A percentile compares a stretch with the other conserved stretches of the same genome.
Conservation (phyloP, 148 eudicot genomes). For the Chenopodium formosanum region DNA sequence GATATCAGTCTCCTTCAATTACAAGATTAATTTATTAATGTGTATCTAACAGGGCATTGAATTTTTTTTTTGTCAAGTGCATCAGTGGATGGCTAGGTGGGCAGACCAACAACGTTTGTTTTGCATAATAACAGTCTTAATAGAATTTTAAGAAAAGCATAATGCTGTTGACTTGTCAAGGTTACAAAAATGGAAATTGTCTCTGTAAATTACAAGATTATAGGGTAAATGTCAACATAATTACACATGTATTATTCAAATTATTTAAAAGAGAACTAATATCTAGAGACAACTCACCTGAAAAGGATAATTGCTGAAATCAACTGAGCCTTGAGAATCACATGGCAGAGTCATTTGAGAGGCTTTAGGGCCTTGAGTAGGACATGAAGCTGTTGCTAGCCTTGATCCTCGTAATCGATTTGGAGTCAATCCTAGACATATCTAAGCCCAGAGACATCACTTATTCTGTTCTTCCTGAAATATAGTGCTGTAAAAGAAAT, state of each 20-base stretch:
- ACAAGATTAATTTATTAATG: too few species aligned
- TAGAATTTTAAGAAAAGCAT: background rate
- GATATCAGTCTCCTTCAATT: background rate
- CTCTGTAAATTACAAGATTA: background rate
- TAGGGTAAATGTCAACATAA: background rate
- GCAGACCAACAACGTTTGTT: background rate
- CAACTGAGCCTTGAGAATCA: slow-evolving; percentile 85
- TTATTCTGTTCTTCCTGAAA: background rate
- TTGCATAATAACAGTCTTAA: background rate
- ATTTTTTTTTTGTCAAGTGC: background rate
- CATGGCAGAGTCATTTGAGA: slow-evolving; percentile 93
- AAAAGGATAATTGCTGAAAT: slow-evolving; percentile 85
- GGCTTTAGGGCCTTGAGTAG: slow-evolving; percentile 62
- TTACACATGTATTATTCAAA: background rate
- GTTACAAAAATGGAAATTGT: background rate
- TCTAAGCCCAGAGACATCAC: slow-evolving; percentile 40
- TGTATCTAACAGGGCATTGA: background rate
- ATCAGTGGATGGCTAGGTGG: background rate
- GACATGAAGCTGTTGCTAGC: slow-evolving; percentile 41
- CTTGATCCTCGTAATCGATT: slow-evolving; percentile 67
- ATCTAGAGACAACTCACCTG: slow-evolving; percentile 46
- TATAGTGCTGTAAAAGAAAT: background rate
- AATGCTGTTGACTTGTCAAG: too few species aligned
- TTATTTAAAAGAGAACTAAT: background rate
- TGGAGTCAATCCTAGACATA: slow-evolving; percentile 72